These are phyloP conservation scores for Xerocomellus amylosporus DNA, from an alignment of 768 basidiomycete genomes.

Conservation along the genomic window DNA sequence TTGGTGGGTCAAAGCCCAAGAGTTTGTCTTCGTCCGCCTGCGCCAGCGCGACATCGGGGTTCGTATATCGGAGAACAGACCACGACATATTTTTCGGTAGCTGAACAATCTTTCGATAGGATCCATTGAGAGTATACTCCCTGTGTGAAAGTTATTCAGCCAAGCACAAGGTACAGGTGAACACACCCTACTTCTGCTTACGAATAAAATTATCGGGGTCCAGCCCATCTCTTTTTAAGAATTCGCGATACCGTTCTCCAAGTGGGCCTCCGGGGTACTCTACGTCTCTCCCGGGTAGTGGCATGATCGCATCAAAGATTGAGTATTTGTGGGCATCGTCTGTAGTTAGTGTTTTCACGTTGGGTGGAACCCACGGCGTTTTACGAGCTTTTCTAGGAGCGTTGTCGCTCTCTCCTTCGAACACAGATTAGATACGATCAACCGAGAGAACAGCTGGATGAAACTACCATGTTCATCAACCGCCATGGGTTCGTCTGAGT, in stretches of 20 bases:
- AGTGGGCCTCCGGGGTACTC: slow-evolving; percentile 85
- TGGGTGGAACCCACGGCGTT: slow-evolving; percentile 58
- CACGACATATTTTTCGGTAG: slow-evolving; percentile 79
- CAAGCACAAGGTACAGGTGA: background rate
- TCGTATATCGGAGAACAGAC: slow-evolving; percentile 83
- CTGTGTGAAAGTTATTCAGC: slow-evolving; percentile 39
- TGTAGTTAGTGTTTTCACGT: slow-evolving; percentile 73
- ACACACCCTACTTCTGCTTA: slow-evolving; percentile 72
- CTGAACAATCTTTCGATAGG: slow-evolving; percentile 90
- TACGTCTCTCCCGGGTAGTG: slow-evolving; percentile 93
- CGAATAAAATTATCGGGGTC: slow-evolving; percentile 87
- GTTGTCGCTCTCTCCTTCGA: slow-evolving; percentile 20
- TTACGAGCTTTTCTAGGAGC: slow-evolving; percentile 24
- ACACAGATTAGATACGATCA: slow-evolving; percentile 6
- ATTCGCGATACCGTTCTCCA: slow-evolving; percentile 83
- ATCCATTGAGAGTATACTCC: slow-evolving; percentile 89
- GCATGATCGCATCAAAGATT: slow-evolving; percentile 95
- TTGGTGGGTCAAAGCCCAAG: slow-evolving; percentile 74
- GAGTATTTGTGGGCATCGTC: slow-evolving; percentile 78
- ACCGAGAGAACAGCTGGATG: slow-evolving; percentile 1
- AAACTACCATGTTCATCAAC: slow-evolving; percentile 35
- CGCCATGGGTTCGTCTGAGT: slow-evolving; percentile 30
- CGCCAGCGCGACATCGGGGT: slow-evolving; percentile 87
- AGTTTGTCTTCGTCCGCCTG: slow-evolving; percentile 95
- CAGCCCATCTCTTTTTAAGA: slow-evolving; percentile 80